phyloP scores from a whole-genome alignment of 768 basidiomycete genomes.

The Suillus clintonianus region DNA sequence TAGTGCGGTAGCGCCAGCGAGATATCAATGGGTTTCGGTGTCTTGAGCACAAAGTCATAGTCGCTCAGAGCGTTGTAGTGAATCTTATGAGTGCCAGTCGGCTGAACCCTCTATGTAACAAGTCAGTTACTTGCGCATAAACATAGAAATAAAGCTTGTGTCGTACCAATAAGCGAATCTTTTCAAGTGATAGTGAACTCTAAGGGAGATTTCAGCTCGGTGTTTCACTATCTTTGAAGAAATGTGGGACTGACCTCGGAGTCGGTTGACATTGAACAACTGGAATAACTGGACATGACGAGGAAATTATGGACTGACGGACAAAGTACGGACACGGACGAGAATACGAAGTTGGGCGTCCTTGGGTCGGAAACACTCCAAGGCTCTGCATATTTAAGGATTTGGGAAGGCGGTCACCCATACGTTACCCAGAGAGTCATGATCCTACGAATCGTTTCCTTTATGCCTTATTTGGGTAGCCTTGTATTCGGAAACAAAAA shows the following conservation, averaged over 20 bases:
- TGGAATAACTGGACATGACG: conserved; percentile 20
- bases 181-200: conserved; percentile 26
- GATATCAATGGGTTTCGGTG: conserved; percentile 56
- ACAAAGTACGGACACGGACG: background rate
- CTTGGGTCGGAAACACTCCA: conserved; percentile 8
- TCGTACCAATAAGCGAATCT: conserved; percentile 17
- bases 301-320: background rate
- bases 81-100: conserved; percentile 59
- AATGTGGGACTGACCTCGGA: conserved; percentile 31
- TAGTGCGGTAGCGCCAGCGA: conserved; percentile 77
- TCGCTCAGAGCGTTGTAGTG: conserved; percentile 60
- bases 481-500: conserved; percentile 35
- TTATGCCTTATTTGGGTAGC: conserved; percentile 33
- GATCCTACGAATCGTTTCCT: conserved; percentile 9
- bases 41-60: conserved; percentile 69
- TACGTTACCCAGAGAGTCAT: background rate
- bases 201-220: conserved; percentile 17
- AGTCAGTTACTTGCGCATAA: background rate
- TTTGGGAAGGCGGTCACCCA: conserved; percentile 11
- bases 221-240: background rate
- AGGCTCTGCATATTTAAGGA: conserved; percentile 11
- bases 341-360: conserved; percentile 5
- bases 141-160: background rate
- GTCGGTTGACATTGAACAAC: conserved; percentile 21
- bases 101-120: conserved; percentile 26